Percentiles rank a stretch among this genome's conserved stretches.
Conservation (phyloP, 768 basidiomycete species). For the Sistotremastrum suecicum region DNA sequence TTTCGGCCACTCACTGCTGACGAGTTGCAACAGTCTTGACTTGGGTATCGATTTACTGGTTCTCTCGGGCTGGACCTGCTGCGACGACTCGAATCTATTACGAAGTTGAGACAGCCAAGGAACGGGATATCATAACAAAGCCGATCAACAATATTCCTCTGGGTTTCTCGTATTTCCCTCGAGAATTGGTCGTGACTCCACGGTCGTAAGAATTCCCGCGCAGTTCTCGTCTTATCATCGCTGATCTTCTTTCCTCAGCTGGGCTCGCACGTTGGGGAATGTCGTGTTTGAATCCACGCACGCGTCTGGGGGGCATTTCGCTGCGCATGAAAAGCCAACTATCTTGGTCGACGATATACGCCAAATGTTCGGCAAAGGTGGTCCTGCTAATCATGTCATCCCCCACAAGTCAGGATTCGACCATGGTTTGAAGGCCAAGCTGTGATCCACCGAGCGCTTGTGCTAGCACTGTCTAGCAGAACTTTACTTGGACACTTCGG, state of each 20-base stretch:
- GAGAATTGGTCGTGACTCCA: conserved; percentile 20
- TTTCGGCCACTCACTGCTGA: conserved; percentile 26
- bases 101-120: conserved; percentile 18
- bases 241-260: conserved; percentile 18
- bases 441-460: no score
- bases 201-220: not conserved
- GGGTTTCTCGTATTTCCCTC: conserved; percentile 39
- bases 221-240: not conserved
- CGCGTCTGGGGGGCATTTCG: conserved; percentile 42
- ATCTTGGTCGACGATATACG: conserved; percentile 34
- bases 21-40: conserved; percentile 30
- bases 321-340: conserved; percentile 35
- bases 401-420: not conserved
- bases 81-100: conserved; percentile 47
- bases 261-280: conserved; percentile 23
- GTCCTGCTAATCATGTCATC: conserved; percentile 35
- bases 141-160: conserved; percentile 22
- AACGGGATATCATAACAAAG: not conserved
- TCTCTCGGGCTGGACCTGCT: conserved; percentile 43
- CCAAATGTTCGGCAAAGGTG: conserved; percentile 41
- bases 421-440: no score
- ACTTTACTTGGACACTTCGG: no score
- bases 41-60: conserved; percentile 46
- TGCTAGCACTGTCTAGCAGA: no score
- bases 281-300: conserved; percentile 37